These are phyloP conservation scores for Pneumocystis canis DNA, from an alignment of 1,139 yeast species.

Conservation along the genomic window DNA sequence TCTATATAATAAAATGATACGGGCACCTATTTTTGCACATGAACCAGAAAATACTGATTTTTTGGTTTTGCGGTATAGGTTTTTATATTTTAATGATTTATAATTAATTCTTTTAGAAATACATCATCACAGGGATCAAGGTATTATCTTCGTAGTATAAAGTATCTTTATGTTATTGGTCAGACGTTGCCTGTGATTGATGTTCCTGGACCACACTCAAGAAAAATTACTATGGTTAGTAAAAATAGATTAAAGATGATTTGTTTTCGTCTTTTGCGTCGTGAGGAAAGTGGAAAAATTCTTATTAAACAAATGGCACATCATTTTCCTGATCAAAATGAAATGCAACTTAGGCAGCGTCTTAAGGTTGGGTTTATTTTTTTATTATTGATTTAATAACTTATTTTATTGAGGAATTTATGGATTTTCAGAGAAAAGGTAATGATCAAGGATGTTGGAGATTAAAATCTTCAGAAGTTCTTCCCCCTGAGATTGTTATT, in stretches of 20 bases:
- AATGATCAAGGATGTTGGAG: constrained; percentile 96
- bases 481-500: constrained; percentile 66
- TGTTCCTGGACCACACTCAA: constrained; percentile 93
- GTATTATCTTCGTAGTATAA: constrained; percentile 48
- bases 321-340: constrained; percentile 94
- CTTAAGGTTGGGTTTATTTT: constrained; percentile 33
- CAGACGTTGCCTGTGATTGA: constrained; percentile 87
- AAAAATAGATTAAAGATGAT: constrained; percentile 88
- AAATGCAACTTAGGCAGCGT: constrained; percentile 91
- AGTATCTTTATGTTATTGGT: constrained; percentile 73
- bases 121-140: constrained; percentile 30
- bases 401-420: constrained; percentile 42
- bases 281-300: constrained; percentile 57
- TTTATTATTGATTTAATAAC: neutral
- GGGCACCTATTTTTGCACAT: constrained; percentile 90
- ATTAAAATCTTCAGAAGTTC: constrained; percentile 53
- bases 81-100: constrained; percentile 16
- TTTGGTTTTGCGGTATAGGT: constrained; percentile 47
- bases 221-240: constrained; percentile 86
- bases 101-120: constrained; percentile 36
- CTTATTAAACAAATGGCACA: constrained; percentile 76
- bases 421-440: constrained; percentile 94
- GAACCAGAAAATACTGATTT: constrained; percentile 70
- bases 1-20: constrained; percentile 70
- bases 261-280: constrained; percentile 74